Evolutionary conservation across 805 yeast species (phyloP), one percentile per base, ranked within the genome.

Genomic region (Kluyveromyces nonfermentans): DNA sequence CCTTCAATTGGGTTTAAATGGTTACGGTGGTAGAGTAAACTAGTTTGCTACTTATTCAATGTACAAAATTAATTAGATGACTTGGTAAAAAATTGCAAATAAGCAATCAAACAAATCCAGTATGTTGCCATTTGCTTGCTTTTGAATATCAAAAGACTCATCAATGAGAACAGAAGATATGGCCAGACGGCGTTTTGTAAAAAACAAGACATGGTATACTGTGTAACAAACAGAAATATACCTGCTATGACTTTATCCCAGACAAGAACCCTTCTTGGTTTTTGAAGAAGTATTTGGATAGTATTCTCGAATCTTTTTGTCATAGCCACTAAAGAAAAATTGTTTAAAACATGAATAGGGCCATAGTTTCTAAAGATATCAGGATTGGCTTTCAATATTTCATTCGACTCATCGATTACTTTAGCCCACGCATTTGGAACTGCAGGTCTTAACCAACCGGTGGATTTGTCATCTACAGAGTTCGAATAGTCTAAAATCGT

Each of bases 381-480:
- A 15, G 53, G 22, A 2, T 52, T 46, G 1, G 42, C 45, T 9
- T 52, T 47, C 33, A 57, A 48, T 5, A 67, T 49, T 10, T 51
- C 43, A 37, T 67, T 64, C 15, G 71, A 69, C 15, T 68, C 62
- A 17, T 60, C 56, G 51, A 83, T 59, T 2, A 72, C 73, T 15
- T 67, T 54, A 4, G 77, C 65, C 94, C 94, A 84, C 36, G 63
- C 59, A 5, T 61, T 60, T 2, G 71, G 67, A 35, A 72, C 69
- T 1, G 76, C 66, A 14, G 68, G 70, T 34, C 73, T 72, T 12
- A 75, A 69, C 70, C 78, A 83, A 0, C 94, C 94, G 0, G 88
- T 82, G 7, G 82, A 79, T 12, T 55, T 51, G 15, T 38, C 21
- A 20, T 59, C 56, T 43, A 63, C 57, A 6, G 47, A 40, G 28